These are phyloP conservation scores for Ustilago shanxiensis DNA, from an alignment of 1,284 basidiomycete species.

Conservation along the genomic window DNA sequence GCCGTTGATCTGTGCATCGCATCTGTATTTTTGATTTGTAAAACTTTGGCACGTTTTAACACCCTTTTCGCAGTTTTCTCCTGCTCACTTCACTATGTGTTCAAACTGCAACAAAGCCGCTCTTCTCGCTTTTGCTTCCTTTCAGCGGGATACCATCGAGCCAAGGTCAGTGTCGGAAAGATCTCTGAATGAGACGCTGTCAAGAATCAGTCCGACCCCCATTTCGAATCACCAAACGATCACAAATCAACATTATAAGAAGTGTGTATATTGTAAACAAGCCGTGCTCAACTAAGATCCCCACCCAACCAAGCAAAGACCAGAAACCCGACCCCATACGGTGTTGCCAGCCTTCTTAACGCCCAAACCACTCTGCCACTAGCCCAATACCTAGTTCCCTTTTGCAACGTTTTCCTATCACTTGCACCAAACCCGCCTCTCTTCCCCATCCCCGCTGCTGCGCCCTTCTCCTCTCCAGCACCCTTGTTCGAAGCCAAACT, in stretches of 20 bases:
- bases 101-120: too few species aligned
- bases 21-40: not conserved
- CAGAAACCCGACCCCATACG: conserved; percentile 67
- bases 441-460: not conserved
- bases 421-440: conserved; percentile 32
- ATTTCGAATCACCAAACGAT: too few species aligned
- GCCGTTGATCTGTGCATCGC: conserved; percentile 6
- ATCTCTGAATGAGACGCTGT: too few species aligned
- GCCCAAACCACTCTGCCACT: conserved; percentile 58
- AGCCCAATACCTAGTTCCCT: conserved; percentile 52
- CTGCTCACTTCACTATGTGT: too few species aligned
- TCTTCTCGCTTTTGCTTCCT: too few species aligned
- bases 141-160: too few species aligned
- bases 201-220: too few species aligned
- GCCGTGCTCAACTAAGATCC: conserved; percentile 41
- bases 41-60: not conserved
- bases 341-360: conserved; percentile 55
- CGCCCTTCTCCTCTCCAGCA: not conserved
- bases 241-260: too few species aligned
- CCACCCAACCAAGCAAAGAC: conserved; percentile 68
- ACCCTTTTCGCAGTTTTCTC: too few species aligned
- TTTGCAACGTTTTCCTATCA: conserved; percentile 29
- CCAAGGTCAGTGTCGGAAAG: too few species aligned
- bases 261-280: not conserved
- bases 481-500: conserved; percentile 22